Base-by-base conservation (phyloP, 768 basidiomycete genomes). In the Auricularia heimuer region DNA sequence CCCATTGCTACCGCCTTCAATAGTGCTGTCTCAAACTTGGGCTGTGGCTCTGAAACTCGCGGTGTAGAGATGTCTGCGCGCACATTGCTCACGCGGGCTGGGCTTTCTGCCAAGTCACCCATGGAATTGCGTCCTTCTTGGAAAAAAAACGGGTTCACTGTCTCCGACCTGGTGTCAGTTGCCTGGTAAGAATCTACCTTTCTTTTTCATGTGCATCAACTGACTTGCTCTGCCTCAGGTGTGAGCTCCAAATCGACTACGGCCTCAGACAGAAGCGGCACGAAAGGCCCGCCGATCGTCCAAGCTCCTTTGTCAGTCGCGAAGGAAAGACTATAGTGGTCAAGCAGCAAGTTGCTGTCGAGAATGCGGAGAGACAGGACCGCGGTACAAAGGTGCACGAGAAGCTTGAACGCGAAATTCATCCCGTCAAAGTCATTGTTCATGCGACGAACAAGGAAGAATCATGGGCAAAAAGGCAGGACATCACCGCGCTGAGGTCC, bases 181-280 rank as follows among this genome's bases (percentile, higher is more conserved):
- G 54, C 54, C 18, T 54, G 54, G 54, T 54, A 29, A 8, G 54
- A 8, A 60, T n/a, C 3, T 29, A 10, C 24, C 11, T 60, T 6
- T 29, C 7, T 8, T 8, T 33, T 21, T 24, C 4, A 60, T 29
- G 16, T 6, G 33, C 56, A 6, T 10, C 24, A 29, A 44, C 34
- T 65, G 4, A 11, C 14, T 63, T 14, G 14, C 24, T 12, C 2
- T 45, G 34, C 21, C 21, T 24, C 37, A 90, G 90, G 90, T 92
- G 90, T 70, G 90, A 90, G 70, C 81, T 90, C 4, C 88, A 90
- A 71, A 85, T 83, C 71, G 88, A 92, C 68, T 92, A 92, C 70
- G 83, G 88, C 2, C 76, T 91, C 47, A 82, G 83, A 36, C 86
- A 87, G 66, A 77, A 75, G 65, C 79, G 88, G 24, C 74, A 75